These are phyloP conservation scores for Diatrype stigma DNA, from an alignment of 2,329 filamentous ascomycete genomes.

Conservation along the genomic window DNA sequence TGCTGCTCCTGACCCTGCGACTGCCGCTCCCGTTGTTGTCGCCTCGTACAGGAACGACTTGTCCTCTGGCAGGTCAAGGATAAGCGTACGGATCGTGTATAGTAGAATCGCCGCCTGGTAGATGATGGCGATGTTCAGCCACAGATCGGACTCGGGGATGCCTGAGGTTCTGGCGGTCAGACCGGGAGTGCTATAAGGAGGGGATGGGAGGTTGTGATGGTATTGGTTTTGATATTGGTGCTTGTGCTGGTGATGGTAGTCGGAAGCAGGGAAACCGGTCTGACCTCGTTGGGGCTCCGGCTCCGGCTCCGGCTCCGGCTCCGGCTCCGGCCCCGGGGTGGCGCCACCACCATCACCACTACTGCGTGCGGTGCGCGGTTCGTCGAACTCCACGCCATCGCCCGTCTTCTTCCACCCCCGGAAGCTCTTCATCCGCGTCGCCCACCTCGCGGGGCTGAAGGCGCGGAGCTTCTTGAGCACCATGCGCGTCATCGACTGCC, in stretches of 20 bases:
- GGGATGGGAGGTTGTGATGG: not conserved
- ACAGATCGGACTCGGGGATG: slow-evolving; percentile 4
- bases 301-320: not conserved
- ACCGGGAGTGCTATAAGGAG: not conserved
- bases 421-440: slow-evolving; percentile 9
- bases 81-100: slow-evolving; percentile 10
- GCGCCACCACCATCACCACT: too few relatives aligned
- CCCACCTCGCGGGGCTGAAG: slow-evolving; percentile 10
- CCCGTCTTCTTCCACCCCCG: slow-evolving; percentile 10
- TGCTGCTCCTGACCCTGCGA: too few relatives aligned
- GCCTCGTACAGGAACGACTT: slow-evolving; percentile 3
- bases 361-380: not conserved
- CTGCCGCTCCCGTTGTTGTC: too few relatives aligned
- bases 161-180: slow-evolving; percentile 1
- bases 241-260: not conserved
- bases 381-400: slow-evolving; percentile 11
- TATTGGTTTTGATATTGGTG: not conserved
- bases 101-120: slow-evolving; percentile 9
- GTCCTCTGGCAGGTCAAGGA: slow-evolving; percentile 8
- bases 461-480: slow-evolving; percentile 7
- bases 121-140: slow-evolving; percentile 10
- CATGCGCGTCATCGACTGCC: slow-evolving; percentile 10
- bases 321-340: not conserved
- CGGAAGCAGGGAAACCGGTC: not conserved
- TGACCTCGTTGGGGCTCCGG: not conserved